phyloP scores from a whole-genome alignment of 192 early-diverging fungal species.

The Jimgerdemannia flammicorona region DNA sequence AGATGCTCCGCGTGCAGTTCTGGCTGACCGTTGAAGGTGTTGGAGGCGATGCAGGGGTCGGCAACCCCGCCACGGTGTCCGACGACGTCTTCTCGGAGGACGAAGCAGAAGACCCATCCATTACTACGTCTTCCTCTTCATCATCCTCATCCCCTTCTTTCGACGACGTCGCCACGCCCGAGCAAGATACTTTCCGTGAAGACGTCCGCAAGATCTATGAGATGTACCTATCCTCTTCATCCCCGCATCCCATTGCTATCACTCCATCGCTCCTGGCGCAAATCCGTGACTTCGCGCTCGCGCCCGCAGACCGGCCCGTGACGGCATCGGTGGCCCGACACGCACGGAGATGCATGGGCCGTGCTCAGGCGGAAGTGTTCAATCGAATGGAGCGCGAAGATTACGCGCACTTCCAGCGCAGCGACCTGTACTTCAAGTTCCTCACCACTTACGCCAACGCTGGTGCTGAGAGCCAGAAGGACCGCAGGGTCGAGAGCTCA shows the following conservation, averaged over 20 bases:
- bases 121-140: slow-evolving; percentile 12
- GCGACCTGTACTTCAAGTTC: slow-evolving; percentile 60
- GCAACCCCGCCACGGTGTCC: slow-evolving; percentile 10
- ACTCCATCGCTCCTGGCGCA: slow-evolving; percentile 5
- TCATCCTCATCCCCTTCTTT: background rate
- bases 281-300: slow-evolving; percentile 25
- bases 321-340: background rate
- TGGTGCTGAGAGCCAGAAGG: slow-evolving; percentile 8
- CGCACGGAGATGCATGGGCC: slow-evolving; percentile 15
- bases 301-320: slow-evolving; percentile 4
- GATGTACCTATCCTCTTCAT: slow-evolving; percentile 41
- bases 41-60: slow-evolving; percentile 12
- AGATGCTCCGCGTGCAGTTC: slow-evolving; percentile 63
- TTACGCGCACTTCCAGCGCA: slow-evolving; percentile 57
- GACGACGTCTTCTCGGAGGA: background rate
- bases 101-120: slow-evolving; percentile 4
- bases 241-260: slow-evolving; percentile 34
- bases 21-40: slow-evolving; percentile 72
- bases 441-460: slow-evolving; percentile 49
- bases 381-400: slow-evolving; percentile 54
- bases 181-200: slow-evolving; percentile 34
- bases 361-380: slow-evolving; percentile 63
- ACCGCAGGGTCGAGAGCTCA: background rate
- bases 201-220: slow-evolving; percentile 50
- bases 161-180: slow-evolving; percentile 7